Base-by-base conservation (phyloP, 441 rosid genomes). In the Pelargonium cotyledonis region DNA sequence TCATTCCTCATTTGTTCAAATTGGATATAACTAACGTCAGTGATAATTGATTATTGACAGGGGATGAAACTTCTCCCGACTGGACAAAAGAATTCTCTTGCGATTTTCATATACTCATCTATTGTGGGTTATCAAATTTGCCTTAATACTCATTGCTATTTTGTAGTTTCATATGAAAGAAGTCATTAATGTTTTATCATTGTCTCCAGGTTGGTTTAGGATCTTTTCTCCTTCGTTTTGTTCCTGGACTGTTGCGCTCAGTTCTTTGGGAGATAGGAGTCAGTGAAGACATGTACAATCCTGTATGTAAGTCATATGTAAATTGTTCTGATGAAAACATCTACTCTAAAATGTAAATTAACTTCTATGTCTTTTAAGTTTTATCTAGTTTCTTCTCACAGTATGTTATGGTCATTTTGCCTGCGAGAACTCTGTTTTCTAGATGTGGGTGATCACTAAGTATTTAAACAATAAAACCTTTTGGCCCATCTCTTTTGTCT, bases 61-160 rank as follows among this genome's bases (percentile, higher is more conserved):
- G 98, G 98, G 47, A 93, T 93, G 98, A 93, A 83, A 80, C 89
- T 93, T 78, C 76, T 93, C 65, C 95, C 98, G 65, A 86, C 96
- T 43, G 98, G 98, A 40, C 84, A 90, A 67, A 85, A 70, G 78
- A 91, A 65, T 78, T 91, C 97, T 6, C 86, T 93, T 61, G 97
- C 88, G 35, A 83, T 93, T 77, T 85, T 93, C 77, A 68, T 88
- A 15, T 93, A 93, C 82, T 85, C 98, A 16, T 84, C 93, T 8
- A 31, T 88, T 76, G 98, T 93, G 79, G 58, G 92, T 75, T 57
- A 14, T 35, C 10, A 16, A 47, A 4, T 14, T 64, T 10, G n/a
- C 2, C 12, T 18, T 7, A 7, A 38, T 68, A n/a, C 2, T 4
- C 62, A 49, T 35, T 16, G 4, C 60, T 53, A 19, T 15, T 53